A percentile compares a stretch with the other conserved stretches of the same genome.
Conservation (phyloP, 2,329 filamentous ascomycete species). For the Claviceps spartinae region DNA sequence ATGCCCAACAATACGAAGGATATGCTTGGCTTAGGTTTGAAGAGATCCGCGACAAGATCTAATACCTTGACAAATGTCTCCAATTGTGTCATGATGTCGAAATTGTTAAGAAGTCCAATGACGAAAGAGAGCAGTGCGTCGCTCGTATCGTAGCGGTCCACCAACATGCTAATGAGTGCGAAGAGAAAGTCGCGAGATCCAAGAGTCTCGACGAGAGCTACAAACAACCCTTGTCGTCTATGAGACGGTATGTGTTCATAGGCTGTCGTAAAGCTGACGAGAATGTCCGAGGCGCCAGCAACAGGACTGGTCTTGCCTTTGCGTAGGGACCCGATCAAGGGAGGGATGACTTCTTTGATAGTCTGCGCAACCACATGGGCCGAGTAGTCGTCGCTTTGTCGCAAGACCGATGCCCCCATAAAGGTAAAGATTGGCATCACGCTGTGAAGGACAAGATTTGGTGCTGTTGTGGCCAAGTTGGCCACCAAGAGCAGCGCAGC, state of each 20-base stretch:
- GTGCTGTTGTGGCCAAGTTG: conserved; percentile 71
- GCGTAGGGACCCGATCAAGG: conserved; percentile 72
- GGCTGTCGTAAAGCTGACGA: conserved; percentile 91
- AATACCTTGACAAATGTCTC: conserved; percentile 66
- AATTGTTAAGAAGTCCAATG: conserved; percentile 57
- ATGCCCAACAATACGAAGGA: conserved; percentile 58
- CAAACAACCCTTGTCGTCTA: conserved; percentile 68
- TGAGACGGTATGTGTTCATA: conserved; percentile 93
- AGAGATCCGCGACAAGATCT: conserved; percentile 59
- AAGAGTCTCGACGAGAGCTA: conserved; percentile 71
- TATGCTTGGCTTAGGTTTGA: conserved; percentile 59
- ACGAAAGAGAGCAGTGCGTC: conserved; percentile 63
- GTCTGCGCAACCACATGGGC: conserved; percentile 93
- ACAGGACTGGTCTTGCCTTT: conserved; percentile 67
- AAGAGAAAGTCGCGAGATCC: conserved; percentile 80
- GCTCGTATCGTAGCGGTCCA: conserved; percentile 75
- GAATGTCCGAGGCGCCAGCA: conserved; percentile 70
- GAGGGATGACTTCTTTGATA: conserved; percentile 85
- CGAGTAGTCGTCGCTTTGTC: conserved; percentile 92
- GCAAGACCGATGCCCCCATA: conserved; percentile 82
- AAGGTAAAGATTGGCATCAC: conserved; percentile 99
- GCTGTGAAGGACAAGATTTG: conserved; percentile 84
- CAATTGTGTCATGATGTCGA: conserved; percentile 63
- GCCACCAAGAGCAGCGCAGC: conserved; percentile 79
- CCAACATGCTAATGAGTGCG: conserved; percentile 74